Percentiles rank a stretch among this genome's conserved stretches.
Evolutionary conservation across 768 basidiomycete genomes (phyloP).

Genomic region (button mushroom (Agaricus bisporus)): DNA sequence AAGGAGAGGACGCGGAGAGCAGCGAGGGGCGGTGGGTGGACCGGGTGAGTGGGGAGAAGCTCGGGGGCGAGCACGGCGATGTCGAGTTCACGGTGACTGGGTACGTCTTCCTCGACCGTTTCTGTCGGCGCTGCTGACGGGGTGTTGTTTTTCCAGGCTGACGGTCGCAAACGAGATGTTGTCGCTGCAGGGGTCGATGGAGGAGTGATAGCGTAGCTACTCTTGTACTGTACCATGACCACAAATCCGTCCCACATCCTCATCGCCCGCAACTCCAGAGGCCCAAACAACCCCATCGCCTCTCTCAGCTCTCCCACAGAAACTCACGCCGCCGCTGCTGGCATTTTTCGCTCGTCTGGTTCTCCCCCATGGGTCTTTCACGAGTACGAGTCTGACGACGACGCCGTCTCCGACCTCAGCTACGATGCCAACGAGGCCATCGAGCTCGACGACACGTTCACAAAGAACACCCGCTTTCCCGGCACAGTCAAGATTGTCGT

Average conservation of each 20-base stretch:
- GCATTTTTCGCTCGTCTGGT: slow-evolving; percentile 76
- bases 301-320: slow-evolving; percentile 81
- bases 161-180: slow-evolving; percentile 93
- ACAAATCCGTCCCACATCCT: slow-evolving; percentile 85
- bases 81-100: slow-evolving; percentile 87
- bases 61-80: slow-evolving; percentile 64
- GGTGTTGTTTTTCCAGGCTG: slow-evolving; percentile 39
- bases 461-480: slow-evolving; percentile 57
- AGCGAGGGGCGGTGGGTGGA: slow-evolving; percentile 77
- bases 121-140: neutral
- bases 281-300: slow-evolving; percentile 69
- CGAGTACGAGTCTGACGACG: slow-evolving; percentile 67
- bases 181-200: slow-evolving; percentile 64
- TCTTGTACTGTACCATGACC: slow-evolving; percentile 31
- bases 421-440: slow-evolving; percentile 66
- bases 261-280: slow-evolving; percentile 80
- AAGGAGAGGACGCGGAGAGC: slow-evolving; percentile 30
- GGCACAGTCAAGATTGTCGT: slow-evolving; percentile 91
- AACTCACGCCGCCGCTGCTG: slow-evolving; percentile 82
- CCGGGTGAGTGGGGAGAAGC: slow-evolving; percentile 54
- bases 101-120: too few species aligned
- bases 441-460: slow-evolving; percentile 78
- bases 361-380: slow-evolving; percentile 79
- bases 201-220: slow-evolving; percentile 9
- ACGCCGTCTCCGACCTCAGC: slow-evolving; percentile 62